These are phyloP conservation scores for Luzula sylvatica DNA, from an alignment of 176 grass and related monocot genomes.

Conservation along the genomic window DNA sequence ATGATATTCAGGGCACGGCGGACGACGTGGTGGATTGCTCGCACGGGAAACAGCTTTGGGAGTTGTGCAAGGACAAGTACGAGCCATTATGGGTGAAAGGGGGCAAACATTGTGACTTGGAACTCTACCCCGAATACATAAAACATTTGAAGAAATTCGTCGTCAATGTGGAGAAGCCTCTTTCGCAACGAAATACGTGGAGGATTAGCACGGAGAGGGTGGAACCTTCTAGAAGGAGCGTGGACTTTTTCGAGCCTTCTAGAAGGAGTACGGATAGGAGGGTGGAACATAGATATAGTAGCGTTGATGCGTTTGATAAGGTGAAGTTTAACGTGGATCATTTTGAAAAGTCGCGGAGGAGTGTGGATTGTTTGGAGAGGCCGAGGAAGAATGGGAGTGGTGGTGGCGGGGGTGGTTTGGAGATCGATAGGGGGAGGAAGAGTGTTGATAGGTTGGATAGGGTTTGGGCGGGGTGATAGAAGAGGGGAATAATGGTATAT, in stretches of 20 bases:
- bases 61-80: conserved; percentile 77
- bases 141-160: conserved; percentile 71
- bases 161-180: conserved; percentile 53
- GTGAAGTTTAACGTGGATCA: conserved; percentile 57
- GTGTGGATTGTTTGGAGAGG: conserved; percentile 57
- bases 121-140: conserved; percentile 85
- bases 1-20: conserved; percentile 52
- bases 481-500: background rate
- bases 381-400: conserved; percentile 28
- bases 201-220: conserved; percentile 37
- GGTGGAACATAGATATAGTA: conserved; percentile 55
- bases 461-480: conserved; percentile 59
- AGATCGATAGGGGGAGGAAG: conserved; percentile 58
- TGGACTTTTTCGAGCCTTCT: conserved; percentile 37
- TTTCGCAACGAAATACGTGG: conserved; percentile 44
- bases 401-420: too few species aligned
- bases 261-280: conserved; percentile 50
- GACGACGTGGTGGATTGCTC: conserved; percentile 92
- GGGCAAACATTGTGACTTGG: conserved; percentile 82
- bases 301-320: conserved; percentile 60
- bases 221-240: conserved; percentile 59
- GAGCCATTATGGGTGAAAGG: conserved; percentile 86
- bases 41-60: conserved; percentile 79
- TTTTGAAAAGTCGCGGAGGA: conserved; percentile 75
- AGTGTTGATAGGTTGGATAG: conserved; percentile 80